Percentiles rank a stretch among this genome's conserved stretches.
Evolutionary conservation across 306 rosid genomes (phyloP).

Genomic region (Cicer arietinum): DNA sequence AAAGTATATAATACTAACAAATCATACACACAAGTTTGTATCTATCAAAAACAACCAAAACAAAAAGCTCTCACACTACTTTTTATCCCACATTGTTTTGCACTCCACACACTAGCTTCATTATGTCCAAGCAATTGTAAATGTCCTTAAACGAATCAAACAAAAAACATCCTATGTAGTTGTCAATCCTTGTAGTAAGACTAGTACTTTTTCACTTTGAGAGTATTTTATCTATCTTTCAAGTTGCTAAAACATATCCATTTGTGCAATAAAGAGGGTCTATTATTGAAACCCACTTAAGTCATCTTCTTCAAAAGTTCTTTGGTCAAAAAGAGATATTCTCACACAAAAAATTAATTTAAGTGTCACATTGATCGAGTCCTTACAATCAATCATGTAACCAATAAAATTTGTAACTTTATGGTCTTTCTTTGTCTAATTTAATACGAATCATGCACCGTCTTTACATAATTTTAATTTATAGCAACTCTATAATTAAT

Average conservation of each 20-base stretch:
- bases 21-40: constrained; percentile 48
- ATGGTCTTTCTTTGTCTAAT: constrained; percentile 48
- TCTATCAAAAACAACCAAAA: constrained; percentile 51
- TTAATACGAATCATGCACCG: constrained; percentile 56
- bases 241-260: constrained; percentile 46
- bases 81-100: constrained; percentile 48
- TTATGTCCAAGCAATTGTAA: constrained; percentile 39
- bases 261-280: constrained; percentile 48
- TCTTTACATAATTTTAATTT: constrained; percentile 40
- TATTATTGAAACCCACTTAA: constrained; percentile 58
- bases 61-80: constrained; percentile 46
- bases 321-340: constrained; percentile 64
- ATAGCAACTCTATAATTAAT: constrained; percentile 45
- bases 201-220: constrained; percentile 20
- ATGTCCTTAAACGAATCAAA: constrained; percentile 43
- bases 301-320: constrained; percentile 48
- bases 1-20: constrained; percentile 40
- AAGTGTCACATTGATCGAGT: constrained; percentile 37
- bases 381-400: constrained; percentile 49
- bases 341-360: constrained; percentile 19
- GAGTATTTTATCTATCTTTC: constrained; percentile 34
- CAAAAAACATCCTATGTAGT: constrained; percentile 29
- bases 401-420: constrained; percentile 44
- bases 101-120: constrained; percentile 41
- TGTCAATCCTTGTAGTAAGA: constrained; percentile 37